Base-by-base conservation (phyloP, 345 rosid genomes). In the Boechera retrofracta region DNA sequence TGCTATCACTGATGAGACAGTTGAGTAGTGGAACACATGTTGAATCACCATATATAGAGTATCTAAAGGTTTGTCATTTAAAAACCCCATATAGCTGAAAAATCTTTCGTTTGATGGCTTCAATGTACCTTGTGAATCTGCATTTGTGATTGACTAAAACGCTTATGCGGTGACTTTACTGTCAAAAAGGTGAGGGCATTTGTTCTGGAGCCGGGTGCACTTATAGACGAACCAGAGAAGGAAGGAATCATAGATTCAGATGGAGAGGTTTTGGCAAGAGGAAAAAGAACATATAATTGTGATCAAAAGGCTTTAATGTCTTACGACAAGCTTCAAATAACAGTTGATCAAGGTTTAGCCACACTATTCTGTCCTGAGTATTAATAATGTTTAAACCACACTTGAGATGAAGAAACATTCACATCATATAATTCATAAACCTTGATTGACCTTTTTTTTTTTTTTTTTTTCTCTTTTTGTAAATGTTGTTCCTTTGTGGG, bases 241-340 rank as follows among this genome's bases (percentile, higher is more conserved):
- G 97, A 89, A 81, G 98, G 97, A 52, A 91, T 92, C 82, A 89
- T 95, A 68, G 99, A 95, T 72, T 73, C 80, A 3, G 99, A 95
- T 29, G 99, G 99, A 3, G 99, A 95, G 78, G 97, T 92, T 12
- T 59, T 95, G 26, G 97, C 94, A 16, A 85, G 91, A 66, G 99
- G 98, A 44, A 89, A 69, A 21, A 82, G 86, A 59, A 74, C 91
- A 10, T 88, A 86, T 56, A 65, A 72, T 66, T 82, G 79, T 63
- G 79, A 79, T 16, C 74, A 79, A 69, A 84, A 86, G 69, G 35
- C 86, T 5, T 74, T 87, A 51, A 87, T 94, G 96, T 28, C 85
- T 48, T 94, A 94, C 26, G 76, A 80, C 65, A 87, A 78, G 78
- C 85, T 90, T 69, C 85, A 81, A 67, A 67, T 94, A 53, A 83